Percentiles rank a stretch among this genome's conserved stretches.
Evolutionary conservation across 495 filamentous ascomycete species (phyloP).

Genomic region (Hypoxylon trugodes): DNA sequence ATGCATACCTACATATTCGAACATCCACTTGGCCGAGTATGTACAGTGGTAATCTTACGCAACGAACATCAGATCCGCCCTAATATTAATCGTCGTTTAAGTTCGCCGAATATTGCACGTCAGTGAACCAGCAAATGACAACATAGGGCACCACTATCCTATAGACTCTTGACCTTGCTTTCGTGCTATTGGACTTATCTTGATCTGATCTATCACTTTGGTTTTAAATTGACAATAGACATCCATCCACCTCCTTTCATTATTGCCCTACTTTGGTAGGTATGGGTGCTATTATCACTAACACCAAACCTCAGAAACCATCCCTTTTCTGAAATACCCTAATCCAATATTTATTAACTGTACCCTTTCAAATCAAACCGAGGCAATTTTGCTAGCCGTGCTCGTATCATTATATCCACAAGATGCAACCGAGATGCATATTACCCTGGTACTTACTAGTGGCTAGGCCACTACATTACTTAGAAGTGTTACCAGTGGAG

Average conservation of each 20-base stretch:
- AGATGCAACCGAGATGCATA: slow-evolving; percentile 39
- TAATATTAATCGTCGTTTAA: slow-evolving; percentile 22
- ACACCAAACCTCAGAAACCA: no score
- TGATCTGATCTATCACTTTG: slow-evolving; percentile 6
- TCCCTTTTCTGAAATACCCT: no score
- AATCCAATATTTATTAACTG: no score
- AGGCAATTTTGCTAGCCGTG: slow-evolving; percentile 29
- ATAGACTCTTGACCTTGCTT: background rate
- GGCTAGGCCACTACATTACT: slow-evolving; percentile 17
- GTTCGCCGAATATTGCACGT: slow-evolving; percentile 27
- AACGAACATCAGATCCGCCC: slow-evolving; percentile 13
- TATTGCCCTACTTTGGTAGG: no score
- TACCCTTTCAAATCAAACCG: slow-evolving; percentile 20
- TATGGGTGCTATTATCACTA: no score
- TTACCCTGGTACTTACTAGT: slow-evolving; percentile 14
- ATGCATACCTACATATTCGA: slow-evolving; percentile 2
- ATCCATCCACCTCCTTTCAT: slow-evolving; percentile 2
- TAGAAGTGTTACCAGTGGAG: slow-evolving; percentile 30
- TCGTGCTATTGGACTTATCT: slow-evolving; percentile 3
- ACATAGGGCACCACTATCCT: slow-evolving; percentile 20
- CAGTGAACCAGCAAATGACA: slow-evolving; percentile 15
- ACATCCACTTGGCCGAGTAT: slow-evolving; percentile 12
- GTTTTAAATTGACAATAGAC: background rate
- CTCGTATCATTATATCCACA: slow-evolving; percentile 38
- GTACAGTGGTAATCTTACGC: slow-evolving; percentile 21